A percentile compares a stretch with the other conserved stretches of the same genome.
These are phyloP conservation scores for Hyphopichia pseudoburtonii DNA, from an alignment of 1,139 yeast species.

Conservation along the genomic window DNA sequence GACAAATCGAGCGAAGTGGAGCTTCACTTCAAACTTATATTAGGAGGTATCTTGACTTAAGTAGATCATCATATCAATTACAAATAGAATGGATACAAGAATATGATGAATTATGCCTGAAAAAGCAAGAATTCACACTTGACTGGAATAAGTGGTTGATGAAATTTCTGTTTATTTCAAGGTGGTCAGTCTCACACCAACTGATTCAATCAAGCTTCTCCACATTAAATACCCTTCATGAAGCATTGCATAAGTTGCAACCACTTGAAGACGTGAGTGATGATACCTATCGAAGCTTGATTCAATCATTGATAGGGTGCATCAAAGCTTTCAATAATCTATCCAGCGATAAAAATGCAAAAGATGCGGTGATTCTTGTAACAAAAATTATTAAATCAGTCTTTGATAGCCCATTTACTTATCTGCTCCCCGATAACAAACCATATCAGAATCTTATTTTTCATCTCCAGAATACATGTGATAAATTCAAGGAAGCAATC, in stretches of 20 bases:
- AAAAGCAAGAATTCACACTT: too few species aligned
- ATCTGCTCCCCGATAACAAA: neutral
- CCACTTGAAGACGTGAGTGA: neutral
- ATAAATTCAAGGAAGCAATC: constrained; percentile 2
- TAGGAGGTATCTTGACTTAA: constrained; percentile 33
- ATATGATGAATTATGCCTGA: neutral
- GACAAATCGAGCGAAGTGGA: constrained; percentile 52
- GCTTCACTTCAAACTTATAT: constrained; percentile 48
- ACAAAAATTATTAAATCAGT: neutral
- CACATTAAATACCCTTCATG: neutral
- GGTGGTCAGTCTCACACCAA: constrained; percentile 8
- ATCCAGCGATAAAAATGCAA: neutral
- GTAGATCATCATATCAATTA: neutral
- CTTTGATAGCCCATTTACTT: neutral
- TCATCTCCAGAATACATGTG: neutral
- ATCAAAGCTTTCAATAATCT: neutral
- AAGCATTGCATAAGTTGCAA: neutral
- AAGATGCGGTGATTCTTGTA: neutral
- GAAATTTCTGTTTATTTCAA: constrained; percentile 11
- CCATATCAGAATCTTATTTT: neutral
- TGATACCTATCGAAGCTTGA: neutral
- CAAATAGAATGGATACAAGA: constrained; percentile 8
- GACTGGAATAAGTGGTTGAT: constrained; percentile 3
- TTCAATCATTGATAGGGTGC: neutral
- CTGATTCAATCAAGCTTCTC: neutral